Base-by-base conservation (phyloP, 768 basidiomycete species). In the Hysterangium stoloniferum region DNA sequence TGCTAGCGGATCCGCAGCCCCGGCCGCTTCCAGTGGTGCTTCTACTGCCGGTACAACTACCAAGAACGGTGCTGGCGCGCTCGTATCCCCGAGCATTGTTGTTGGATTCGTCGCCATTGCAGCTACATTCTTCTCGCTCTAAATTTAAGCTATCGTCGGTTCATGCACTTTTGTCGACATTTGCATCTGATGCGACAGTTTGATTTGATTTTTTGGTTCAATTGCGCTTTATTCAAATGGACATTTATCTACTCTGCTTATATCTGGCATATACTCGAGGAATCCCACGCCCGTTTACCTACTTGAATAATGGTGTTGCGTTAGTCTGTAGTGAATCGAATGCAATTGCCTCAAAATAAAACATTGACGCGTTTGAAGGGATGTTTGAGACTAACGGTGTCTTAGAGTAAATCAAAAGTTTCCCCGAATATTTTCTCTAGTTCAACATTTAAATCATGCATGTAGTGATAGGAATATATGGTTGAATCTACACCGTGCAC, bases 51-150 rank as follows among this genome's bases (percentile, higher is more conserved):
- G 65, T 2, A 32, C 64, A 19, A 50, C 62, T 27, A 32, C 58
- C 33, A 56, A 48, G 53, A 77, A 68, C 61, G 76, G 76, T 35
- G 79, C 79, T 12, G 62, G 66, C 50, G 66, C 73, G 4, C 56
- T 75, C 28, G 63, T 72, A 9, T 75, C 77, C 6, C 73, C 82
- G 28, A 69, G 69, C 58, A 62, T 72, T 24, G 61, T 76, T 41
- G 70, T 82, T 48, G 76, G 69, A 45, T 60, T 76, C 34, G 70
- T 71, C 38, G 78, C 74, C 36, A 66, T 78, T 64, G 66, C 74
- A 54, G 72, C 78, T 9, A 60, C 66, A 4, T 51, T 51, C 29
- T 28, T 51, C 31, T 28, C 48, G 1, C 27, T 51, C 15, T 51
- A 15, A 48, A 15, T 19, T 45, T 32, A 45, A 31, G n/a, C 33